phyloP scores from a whole-genome alignment of 768 basidiomycete genomes.

The Chalciporus piperatus region DNA sequence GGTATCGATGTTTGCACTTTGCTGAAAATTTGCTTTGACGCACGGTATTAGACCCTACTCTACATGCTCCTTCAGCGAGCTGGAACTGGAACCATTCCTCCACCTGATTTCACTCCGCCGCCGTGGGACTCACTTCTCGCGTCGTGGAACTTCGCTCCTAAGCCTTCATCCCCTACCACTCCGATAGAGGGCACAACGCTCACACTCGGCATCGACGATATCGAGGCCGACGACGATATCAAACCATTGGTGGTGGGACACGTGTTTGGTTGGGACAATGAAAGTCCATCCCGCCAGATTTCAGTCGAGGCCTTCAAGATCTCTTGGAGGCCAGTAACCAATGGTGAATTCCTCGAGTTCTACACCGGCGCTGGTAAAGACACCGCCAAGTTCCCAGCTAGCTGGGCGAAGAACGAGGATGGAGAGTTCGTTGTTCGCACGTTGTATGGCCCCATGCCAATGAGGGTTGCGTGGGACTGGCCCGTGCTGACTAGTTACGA shows the following conservation, averaged over 20 bases:
- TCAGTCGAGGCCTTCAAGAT: conserved; percentile 69
- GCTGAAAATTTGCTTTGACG: conserved; percentile 4
- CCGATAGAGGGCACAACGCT: conserved; percentile 59
- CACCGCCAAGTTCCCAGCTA: conserved; percentile 34
- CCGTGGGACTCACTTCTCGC: conserved; percentile 59
- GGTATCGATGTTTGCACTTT: conserved; percentile 30
- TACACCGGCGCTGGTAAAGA: conserved; percentile 46
- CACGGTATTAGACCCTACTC: conserved; percentile 60
- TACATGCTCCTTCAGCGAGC: conserved; percentile 92
- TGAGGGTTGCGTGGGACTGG: conserved; percentile 81
- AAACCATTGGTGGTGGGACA: conserved; percentile 44
- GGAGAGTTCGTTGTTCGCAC: conserved; percentile 63
- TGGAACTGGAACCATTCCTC: conserved; percentile 75
- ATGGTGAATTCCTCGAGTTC: conserved; percentile 79
- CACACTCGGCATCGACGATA: conserved; percentile 79
- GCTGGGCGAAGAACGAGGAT: conserved; percentile 18
- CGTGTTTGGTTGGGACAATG: conserved; percentile 95
- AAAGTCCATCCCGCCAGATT: conserved; percentile 66
- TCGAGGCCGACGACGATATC: conserved; percentile 61
- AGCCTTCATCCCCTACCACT: conserved; percentile 44
- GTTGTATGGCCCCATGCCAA: conserved; percentile 77
- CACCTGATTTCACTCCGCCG: conserved; percentile 70
- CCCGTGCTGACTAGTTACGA: conserved; percentile 79
- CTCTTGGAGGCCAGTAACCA: conserved; percentile 84
- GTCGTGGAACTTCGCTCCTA: conserved; percentile 45